phyloP scores from a whole-genome alignment of 2,329 filamentous ascomycete species.

The Fusarium tupiense region DNA sequence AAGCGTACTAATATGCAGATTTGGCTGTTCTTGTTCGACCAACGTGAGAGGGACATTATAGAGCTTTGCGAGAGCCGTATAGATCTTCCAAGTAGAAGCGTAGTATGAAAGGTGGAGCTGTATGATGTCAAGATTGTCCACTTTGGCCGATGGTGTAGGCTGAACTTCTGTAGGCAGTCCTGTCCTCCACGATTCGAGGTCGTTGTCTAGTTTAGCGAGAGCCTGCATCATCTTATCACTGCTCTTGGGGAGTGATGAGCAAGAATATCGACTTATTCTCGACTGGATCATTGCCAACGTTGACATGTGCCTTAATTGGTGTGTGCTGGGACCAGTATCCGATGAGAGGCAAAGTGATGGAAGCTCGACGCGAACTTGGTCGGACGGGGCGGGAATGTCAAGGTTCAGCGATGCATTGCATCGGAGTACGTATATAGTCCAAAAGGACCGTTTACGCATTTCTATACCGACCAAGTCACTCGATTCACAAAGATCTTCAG shows the following conservation, averaged over 20 bases:
- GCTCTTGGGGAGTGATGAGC: neutral
- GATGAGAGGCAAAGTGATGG: accelerated
- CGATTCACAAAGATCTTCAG: accelerated
- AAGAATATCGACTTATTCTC: accelerated
- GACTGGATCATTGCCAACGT: neutral
- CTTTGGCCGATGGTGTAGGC: neutral
- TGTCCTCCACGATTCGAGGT: neutral
- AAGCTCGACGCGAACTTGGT: neutral
- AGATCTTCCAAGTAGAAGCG: neutral
- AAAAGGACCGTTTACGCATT: neutral
- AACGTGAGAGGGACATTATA: neutral
- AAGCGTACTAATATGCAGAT: neutral
- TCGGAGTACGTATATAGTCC: neutral
- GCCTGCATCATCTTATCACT: neutral
- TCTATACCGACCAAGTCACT: neutral
- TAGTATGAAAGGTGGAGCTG: neutral
- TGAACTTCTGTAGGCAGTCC: neutral
- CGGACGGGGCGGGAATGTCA: neutral
- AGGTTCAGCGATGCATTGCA: neutral
- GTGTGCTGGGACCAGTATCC: too few species aligned
- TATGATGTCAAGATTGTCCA: neutral
- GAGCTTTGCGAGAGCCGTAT: neutral
- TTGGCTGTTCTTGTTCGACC: neutral
- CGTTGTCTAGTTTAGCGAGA: neutral
- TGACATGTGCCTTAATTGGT: neutral